Percentiles rank a stretch among this genome's conserved stretches.
Conservation (phyloP, 192 early-diverging fungal species). For the Coemansia sp. region DNA sequence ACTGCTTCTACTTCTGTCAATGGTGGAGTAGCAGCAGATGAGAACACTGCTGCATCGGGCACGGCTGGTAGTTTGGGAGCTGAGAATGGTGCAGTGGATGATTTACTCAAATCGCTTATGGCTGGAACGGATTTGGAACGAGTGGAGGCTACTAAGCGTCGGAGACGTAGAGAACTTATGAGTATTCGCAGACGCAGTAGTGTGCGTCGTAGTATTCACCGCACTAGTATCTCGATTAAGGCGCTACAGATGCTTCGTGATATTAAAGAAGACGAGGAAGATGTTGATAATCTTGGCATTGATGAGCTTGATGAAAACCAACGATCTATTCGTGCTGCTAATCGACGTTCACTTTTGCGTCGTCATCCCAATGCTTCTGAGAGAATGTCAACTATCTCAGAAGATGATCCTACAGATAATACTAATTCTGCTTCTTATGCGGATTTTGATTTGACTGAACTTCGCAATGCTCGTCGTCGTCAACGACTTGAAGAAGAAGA, state of each 20-base stretch:
- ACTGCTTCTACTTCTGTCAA: not conserved
- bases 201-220: constrained; percentile 54
- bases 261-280: constrained; percentile 53
- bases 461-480: constrained; percentile 39
- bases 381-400: constrained; percentile 42
- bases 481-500: constrained; percentile 33
- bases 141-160: constrained; percentile 45
- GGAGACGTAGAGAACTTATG: constrained; percentile 52
- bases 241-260: constrained; percentile 56
- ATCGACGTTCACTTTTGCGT: constrained; percentile 22
- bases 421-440: not conserved
- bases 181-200: constrained; percentile 54
- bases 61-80: constrained; percentile 22
- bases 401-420: constrained; percentile 20
- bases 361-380: constrained; percentile 13
- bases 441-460: constrained; percentile 24
- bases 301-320: constrained; percentile 5
- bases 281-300: not conserved
- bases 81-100: constrained; percentile 78
- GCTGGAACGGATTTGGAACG: constrained; percentile 68
- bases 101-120: constrained; percentile 69
- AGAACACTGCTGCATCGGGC: not conserved
- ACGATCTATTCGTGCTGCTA: constrained; percentile 14
- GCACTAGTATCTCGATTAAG: constrained; percentile 56
- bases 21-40: not conserved